Evolutionary conservation across 192 early-diverging fungal genomes (phyloP).

Genomic region (Oehlia diaphana): DNA sequence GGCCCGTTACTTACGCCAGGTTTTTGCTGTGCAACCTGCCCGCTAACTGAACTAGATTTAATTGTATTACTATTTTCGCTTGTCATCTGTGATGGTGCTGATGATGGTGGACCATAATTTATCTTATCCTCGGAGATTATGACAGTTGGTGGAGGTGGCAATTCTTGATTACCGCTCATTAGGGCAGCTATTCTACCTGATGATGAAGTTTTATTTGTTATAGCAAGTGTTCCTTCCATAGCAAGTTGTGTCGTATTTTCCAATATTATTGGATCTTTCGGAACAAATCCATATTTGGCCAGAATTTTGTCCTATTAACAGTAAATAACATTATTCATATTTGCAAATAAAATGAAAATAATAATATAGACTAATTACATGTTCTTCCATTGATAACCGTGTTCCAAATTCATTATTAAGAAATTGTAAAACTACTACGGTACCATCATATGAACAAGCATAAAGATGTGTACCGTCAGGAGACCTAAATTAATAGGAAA

Average conservation of each 20-base stretch:
- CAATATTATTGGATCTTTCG: slow-evolving; percentile 6
- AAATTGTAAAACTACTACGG: slow-evolving; percentile 76
- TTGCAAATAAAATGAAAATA: background rate
- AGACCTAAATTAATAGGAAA: slow-evolving; percentile 49
- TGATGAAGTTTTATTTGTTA: background rate
- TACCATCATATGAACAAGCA: slow-evolving; percentile 91
- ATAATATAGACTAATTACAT: slow-evolving; percentile 41
- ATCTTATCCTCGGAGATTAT: slow-evolving; percentile 14
- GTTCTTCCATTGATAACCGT: slow-evolving; percentile 62
- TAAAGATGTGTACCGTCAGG: slow-evolving; percentile 72
- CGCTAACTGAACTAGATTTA: too few relatives aligned
- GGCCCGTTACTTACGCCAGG: too few relatives aligned
- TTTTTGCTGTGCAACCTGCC: too few relatives aligned
- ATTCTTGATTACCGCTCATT: background rate
- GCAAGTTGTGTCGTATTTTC: background rate
- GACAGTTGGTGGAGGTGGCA: slow-evolving; percentile 30
- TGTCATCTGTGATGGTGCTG: background rate
- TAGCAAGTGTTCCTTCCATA: background rate
- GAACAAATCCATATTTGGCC: background rate
- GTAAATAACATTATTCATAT: too few relatives aligned
- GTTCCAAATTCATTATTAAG: slow-evolving; percentile 65
- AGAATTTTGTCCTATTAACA: background rate
- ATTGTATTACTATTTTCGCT: background rate
- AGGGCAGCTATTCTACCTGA: background rate
- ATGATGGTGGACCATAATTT: slow-evolving; percentile 8